phyloP scores from a whole-genome alignment of 106 monocot genomes.

The Chionographis japonica region DNA sequence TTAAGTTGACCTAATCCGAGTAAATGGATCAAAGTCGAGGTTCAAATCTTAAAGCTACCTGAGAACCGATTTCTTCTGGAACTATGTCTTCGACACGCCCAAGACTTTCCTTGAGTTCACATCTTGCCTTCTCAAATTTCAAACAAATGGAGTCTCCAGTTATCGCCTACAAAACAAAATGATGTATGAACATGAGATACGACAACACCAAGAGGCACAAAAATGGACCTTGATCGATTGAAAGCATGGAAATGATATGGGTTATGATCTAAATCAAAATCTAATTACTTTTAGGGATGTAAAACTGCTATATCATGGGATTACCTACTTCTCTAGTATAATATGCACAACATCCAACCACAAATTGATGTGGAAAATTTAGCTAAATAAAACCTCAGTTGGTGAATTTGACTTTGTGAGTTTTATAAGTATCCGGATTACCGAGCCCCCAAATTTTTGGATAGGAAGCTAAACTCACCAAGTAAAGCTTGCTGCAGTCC shows the following conservation, averaged over 20 bases:
- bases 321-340: too few species aligned
- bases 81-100: constrained; percentile 55
- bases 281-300: too few species aligned
- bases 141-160: constrained; percentile 57
- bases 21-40: too few species aligned
- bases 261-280: too few species aligned
- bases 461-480: constrained; percentile 36
- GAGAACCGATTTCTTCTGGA: constrained; percentile 46
- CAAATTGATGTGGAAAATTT: too few species aligned
- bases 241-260: too few species aligned
- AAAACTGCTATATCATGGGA: too few species aligned
- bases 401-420: too few species aligned
- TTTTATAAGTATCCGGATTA: neutral
- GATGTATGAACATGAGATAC: neutral
- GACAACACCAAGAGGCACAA: neutral
- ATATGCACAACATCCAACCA: too few species aligned
- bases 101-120: constrained; percentile 63
- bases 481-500: constrained; percentile 90
- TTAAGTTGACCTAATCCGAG: too few species aligned
- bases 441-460: neutral
- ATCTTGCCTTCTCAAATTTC: constrained; percentile 81
- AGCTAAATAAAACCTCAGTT: too few species aligned
- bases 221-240: neutral
- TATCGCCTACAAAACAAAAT: constrained; percentile 54
- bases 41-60: constrained; percentile 31